Evolutionary conservation across 202 grass and related monocot genomes (phyloP).

Genomic region (Zizania palustris): DNA sequence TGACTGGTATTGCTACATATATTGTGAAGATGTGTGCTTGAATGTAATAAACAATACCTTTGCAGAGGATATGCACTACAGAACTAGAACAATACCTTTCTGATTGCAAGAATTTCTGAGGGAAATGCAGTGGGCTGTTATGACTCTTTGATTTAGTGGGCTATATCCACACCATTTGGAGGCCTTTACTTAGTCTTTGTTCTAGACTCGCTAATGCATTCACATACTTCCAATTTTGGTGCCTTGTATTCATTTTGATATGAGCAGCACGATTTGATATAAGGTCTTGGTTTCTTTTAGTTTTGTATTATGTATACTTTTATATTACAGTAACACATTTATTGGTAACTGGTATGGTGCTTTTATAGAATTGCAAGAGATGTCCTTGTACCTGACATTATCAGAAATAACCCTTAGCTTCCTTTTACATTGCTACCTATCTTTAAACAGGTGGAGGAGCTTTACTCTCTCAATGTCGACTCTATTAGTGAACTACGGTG

Average conservation of each 20-base stretch:
- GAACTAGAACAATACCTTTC: neutral
- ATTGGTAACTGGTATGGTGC: neutral
- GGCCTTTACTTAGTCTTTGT: neutral
- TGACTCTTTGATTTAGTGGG: neutral
- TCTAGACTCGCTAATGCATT: conserved; percentile 17
- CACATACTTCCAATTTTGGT: neutral
- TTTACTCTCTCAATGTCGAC: conserved; percentile 86
- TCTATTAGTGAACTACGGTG: conserved; percentile 81
- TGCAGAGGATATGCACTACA: neutral
- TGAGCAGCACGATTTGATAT: conserved; percentile 12
- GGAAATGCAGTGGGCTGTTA: neutral
- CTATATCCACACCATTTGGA: neutral
- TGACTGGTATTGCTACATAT: neutral
- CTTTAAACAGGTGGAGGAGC: conserved; percentile 84
- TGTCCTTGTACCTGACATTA: neutral
- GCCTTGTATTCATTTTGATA: neutral
- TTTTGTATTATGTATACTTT: neutral
- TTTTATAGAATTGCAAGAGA: neutral
- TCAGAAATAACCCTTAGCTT: neutral
- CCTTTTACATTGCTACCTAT: conserved; percentile 14
- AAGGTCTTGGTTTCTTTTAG: conserved; percentile 2
- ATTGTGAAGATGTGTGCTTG: neutral
- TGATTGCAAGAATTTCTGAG: conserved; percentile 3
- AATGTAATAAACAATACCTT: conserved; percentile 13
- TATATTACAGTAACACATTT: neutral